Evolutionary conservation across 2,329 filamentous ascomycete species (phyloP), one percentile per base, ranked within the genome.

Genomic region (Penicillium sp.): DNA sequence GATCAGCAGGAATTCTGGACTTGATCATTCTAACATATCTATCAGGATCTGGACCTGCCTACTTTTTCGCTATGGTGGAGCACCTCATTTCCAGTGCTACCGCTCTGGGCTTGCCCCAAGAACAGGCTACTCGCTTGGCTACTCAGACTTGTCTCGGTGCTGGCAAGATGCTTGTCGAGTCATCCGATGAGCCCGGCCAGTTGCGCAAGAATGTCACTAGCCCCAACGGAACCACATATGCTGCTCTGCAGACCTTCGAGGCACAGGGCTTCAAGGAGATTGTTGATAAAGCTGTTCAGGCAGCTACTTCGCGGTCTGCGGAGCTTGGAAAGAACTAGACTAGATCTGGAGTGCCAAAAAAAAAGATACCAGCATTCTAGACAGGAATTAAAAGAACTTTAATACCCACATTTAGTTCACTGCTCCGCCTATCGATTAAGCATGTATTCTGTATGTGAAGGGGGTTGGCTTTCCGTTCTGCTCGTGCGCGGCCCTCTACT

Each of bases 21-120:
- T 9, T 9, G 35, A 39, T 10, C 4, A 19, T 11, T 39, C n/a
- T 39, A 39, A 29, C 19, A 5, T 22, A 24, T 13, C 16, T 14
- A 48, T 24, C 35, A 73, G 71, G 71, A 52, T 73, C 71, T n/a
- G 71, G 71, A 11, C 71, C 71, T 5, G 71, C 71, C 8, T 73
- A 73, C 48, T 73, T 73, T 63, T 73, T 73, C 57, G 71, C 71
- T 24, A 72, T 73, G 70, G 71, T 73, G 19, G 71, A 73, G 50
- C 70, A 73, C 49, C 54, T 73, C 3, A 55, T 73, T 29, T 63
- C 70, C 27, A 73, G 70, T 50, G 70, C 70, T 5, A 73, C 68
- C 3, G 65, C 68, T 3, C 59, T 73, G 2, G 71, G 71, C 5
- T 61, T 73, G 6, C 60, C 70, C 0, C 55, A 67, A 44, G 71